These are phyloP conservation scores for Salix arbutifolia DNA, from an alignment of 345 rosid genomes.

Conservation along the genomic window DNA sequence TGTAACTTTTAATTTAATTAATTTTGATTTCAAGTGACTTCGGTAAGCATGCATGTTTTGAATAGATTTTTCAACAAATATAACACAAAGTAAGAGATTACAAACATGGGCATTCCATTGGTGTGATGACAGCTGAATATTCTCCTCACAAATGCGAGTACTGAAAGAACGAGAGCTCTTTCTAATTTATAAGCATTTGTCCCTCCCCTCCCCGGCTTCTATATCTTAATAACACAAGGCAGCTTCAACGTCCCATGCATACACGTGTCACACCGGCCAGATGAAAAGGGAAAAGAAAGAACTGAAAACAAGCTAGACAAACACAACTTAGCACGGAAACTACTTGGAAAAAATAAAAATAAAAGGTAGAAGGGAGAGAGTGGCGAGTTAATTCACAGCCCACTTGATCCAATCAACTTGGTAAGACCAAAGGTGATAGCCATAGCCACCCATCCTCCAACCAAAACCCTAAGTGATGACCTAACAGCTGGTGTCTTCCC, in stretches of 20 bases:
- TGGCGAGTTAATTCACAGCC: background rate
- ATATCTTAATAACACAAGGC: background rate
- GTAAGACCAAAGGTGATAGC: slow-evolving; percentile 81
- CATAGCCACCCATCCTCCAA: slow-evolving; percentile 96
- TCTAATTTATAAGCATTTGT: background rate
- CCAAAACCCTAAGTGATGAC: slow-evolving; percentile 62
- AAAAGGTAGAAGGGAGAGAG: background rate
- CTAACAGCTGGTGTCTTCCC: slow-evolving; percentile 59
- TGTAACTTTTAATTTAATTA: too few relatives aligned
- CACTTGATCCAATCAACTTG: slow-evolving; percentile 66
- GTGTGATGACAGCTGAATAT: background rate
- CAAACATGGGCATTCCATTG: background rate
- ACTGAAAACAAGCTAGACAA: background rate
- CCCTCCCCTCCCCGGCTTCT: background rate
- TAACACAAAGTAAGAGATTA: too few relatives aligned
- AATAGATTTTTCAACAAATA: too few relatives aligned
- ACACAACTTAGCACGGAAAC: background rate
- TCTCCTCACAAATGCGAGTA: background rate
- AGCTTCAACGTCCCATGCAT: background rate
- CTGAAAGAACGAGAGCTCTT: background rate
- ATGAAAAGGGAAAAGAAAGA: background rate
- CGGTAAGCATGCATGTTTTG: too few relatives aligned
- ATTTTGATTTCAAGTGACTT: too few relatives aligned
- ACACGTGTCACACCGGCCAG: background rate
- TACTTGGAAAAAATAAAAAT: background rate